Evolutionary conservation across 2,329 filamentous ascomycete species (phyloP), one percentile per base, ranked within the genome.

Genomic region (Fusarium palustre): DNA sequence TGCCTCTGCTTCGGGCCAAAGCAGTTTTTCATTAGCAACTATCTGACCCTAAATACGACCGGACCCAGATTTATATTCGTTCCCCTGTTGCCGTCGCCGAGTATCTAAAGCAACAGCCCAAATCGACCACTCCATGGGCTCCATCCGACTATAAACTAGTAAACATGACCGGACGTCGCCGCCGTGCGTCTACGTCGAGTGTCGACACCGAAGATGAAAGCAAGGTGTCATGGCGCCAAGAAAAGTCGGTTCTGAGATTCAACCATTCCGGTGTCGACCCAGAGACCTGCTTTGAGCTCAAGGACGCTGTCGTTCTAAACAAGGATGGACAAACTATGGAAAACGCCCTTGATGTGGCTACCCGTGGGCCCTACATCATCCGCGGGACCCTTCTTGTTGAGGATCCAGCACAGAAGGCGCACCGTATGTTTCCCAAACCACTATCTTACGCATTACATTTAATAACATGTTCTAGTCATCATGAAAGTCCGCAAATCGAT

Each of bases 281-380:
- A 18, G 91, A 88, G 84, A 87, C 89, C 5, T 84, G 84, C 49
- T 92, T 91, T 74, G 81, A 87, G 8, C 81, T 93, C 42, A 82
- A 76, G 50, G 84, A 92, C 74, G 90, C 86, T 38, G 82, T 86
- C 20, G 83, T 92, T n/a, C 84, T 87, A 66, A 79, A 81, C 49
- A 82, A 79, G 47, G 83, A 89, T 69, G 85, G 86, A 31, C 77
- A 78, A 30, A 84, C 83, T n/a, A 76, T 87, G 5, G 86, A 85
- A 30, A 91, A 87, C 73, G 84, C 91, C 7, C 82, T 93, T 6
- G 78, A 87, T 47, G 87, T 90, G 4, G 85, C 87, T 69, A 77
- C 85, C 0, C 81, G 87, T 43, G 87, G 88, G 0, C 90, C 90
- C 0, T 85, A 91, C 58, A 84, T 84, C 9, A 81, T 93, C 15